Evolutionary conservation across 2,329 filamentous ascomycete genomes (phyloP).

Genomic region (Hirsutella minnesotensis): DNA sequence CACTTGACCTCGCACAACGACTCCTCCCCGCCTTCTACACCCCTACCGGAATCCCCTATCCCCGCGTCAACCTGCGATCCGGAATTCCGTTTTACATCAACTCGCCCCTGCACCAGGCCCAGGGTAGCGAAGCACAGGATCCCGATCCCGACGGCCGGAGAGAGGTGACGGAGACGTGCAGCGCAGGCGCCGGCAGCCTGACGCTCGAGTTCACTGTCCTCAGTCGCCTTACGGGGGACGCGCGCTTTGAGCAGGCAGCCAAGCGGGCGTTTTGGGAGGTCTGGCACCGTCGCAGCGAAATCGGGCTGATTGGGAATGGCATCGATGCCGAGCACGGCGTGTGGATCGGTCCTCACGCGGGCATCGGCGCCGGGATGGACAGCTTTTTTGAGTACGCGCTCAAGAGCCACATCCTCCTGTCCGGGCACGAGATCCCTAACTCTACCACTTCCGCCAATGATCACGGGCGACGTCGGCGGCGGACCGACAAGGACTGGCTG

Average conservation of each 20-base stretch:
- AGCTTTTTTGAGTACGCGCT: constrained; percentile 98
- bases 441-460: constrained; percentile 9
- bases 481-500: constrained; percentile 33
- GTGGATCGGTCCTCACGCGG: constrained; percentile 83
- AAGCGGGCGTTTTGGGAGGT: constrained; percentile 95
- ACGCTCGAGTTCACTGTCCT: constrained; percentile 88
- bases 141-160: constrained; percentile 7
- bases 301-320: constrained; percentile 80
- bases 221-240: constrained; percentile 76
- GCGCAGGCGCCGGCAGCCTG: constrained; percentile 88
- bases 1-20: constrained; percentile 71
- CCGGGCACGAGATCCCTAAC: constrained; percentile 54
- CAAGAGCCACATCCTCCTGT: constrained; percentile 85
- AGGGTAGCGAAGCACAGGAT: constrained; percentile 23
- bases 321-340: constrained; percentile 84
- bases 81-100: constrained; percentile 90
- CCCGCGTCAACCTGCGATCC: constrained; percentile 79
- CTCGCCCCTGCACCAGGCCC: constrained; percentile 59
- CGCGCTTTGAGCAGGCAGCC: constrained; percentile 76
- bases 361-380: constrained; percentile 91
- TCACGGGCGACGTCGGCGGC: constrained; percentile 22
- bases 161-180: constrained; percentile 93
- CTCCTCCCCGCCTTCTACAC: constrained; percentile 89
- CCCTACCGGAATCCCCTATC: constrained; percentile 83
- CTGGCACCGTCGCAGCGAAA: constrained; percentile 77